A percentile compares a stretch with the other conserved stretches of the same genome.
These are phyloP conservation scores for Alloascoidea africana DNA, from an alignment of 805 yeast species.

Conservation along the genomic window DNA sequence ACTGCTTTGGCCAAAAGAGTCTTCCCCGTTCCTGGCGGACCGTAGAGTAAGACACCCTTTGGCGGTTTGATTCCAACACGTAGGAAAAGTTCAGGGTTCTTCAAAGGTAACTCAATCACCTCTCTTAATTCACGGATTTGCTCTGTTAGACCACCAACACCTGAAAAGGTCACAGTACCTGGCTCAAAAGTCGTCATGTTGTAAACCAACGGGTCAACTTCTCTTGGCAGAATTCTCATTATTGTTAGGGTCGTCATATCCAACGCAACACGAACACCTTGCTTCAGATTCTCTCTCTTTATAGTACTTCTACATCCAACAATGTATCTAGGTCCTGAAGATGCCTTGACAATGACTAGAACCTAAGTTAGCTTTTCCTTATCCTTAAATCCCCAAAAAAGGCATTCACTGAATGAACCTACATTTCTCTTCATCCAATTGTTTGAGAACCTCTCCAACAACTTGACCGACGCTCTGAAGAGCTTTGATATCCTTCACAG, in stretches of 20 bases:
- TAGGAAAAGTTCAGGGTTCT: constrained; percentile 89
- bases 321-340: constrained; percentile 93
- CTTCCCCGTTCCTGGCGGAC: constrained; percentile 99
- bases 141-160: constrained; percentile 92
- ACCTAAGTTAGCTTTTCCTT: neutral
- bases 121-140: constrained; percentile 95
- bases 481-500: constrained; percentile 85
- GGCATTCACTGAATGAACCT: constrained; percentile 3
- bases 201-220: constrained; percentile 94
- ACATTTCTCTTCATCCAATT: constrained; percentile 80
- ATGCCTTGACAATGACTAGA: constrained; percentile 73
- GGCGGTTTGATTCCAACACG: constrained; percentile 99
- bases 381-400: constrained; percentile 2
- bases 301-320: constrained; percentile 95
- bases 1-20: constrained; percentile 94
- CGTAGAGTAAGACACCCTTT: constrained; percentile 89
- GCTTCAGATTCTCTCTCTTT: constrained; percentile 66
- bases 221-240: constrained; percentile 94
- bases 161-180: constrained; percentile 89
- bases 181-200: constrained; percentile 97
- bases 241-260: constrained; percentile 97
- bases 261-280: constrained; percentile 91
- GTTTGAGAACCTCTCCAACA: constrained; percentile 93
- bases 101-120: constrained; percentile 92
- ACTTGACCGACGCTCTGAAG: constrained; percentile 94